These are phyloP conservation scores for Barnettozyma pratensis DNA, from an alignment of 805 yeast genomes.

Conservation along the genomic window DNA sequence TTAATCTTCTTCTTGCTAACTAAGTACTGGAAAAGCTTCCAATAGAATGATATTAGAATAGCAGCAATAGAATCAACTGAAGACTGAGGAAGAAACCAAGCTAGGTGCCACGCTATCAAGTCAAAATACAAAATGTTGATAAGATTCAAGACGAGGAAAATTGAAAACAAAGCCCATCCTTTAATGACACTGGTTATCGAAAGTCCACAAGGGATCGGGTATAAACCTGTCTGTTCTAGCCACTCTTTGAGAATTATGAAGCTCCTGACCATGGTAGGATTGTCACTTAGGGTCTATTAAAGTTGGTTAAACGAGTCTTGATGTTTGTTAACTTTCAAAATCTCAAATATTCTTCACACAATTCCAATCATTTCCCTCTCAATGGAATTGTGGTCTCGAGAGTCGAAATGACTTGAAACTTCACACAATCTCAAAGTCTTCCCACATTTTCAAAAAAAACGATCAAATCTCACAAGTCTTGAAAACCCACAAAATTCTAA, in stretches of 20 bases:
- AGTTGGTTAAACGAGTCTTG: no score
- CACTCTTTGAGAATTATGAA: conserved; percentile 10
- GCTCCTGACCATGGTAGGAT: background rate
- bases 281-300: no score
- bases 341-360: no score
- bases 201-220: conserved; percentile 18
- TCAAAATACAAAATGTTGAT: conserved; percentile 2
- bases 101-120: background rate
- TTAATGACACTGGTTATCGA: conserved; percentile 13
- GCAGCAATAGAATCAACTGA: background rate
- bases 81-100: conserved; percentile 5
- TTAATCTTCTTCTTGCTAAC: conserved; percentile 22
- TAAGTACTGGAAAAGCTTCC: conserved; percentile 11
- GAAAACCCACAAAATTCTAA: background rate
- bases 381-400: no score
- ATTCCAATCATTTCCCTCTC: no score
- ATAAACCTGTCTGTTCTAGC: conserved; percentile 17
- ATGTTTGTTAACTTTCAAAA: no score
- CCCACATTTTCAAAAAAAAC: no score
- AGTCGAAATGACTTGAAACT: no score
- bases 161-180: conserved; percentile 16
- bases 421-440: no score
- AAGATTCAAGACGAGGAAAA: conserved; percentile 10
- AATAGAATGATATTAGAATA: conserved; percentile 1
- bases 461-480: no score